Conservation (phyloP, 208 protist genomes). For the Wallacemonas sp. region DNA sequence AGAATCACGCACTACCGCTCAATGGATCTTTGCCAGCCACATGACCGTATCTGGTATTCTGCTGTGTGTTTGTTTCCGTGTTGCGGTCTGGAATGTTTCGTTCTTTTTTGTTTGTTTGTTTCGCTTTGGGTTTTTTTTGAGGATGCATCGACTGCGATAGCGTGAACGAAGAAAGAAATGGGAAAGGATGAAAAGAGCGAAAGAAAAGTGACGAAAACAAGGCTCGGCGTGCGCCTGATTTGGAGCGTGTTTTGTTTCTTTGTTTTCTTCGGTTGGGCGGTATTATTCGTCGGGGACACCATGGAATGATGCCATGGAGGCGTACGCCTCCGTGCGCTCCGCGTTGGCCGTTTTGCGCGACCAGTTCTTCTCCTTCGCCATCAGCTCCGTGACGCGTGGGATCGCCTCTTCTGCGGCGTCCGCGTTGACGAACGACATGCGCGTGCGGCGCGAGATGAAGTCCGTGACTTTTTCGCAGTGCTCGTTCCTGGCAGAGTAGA, state of each 20-base stretch:
- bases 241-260: not conserved
- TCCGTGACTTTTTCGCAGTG: constrained; percentile 90
- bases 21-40: too few species aligned
- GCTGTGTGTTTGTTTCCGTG: too few species aligned
- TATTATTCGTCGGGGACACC: constrained; percentile 17
- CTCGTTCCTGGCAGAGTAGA: constrained; percentile 77
- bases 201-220: constrained; percentile 5
- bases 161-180: too few species aligned
- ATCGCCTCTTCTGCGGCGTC: constrained; percentile 62
- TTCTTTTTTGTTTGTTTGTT: too few species aligned
- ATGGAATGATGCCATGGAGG: constrained; percentile 49
- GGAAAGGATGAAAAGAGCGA: not conserved
- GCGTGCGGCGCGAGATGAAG: constrained; percentile 91
- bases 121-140: too few species aligned
- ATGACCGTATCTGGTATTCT: too few species aligned
- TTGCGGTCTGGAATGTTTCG: too few species aligned
- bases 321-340: constrained; percentile 58
- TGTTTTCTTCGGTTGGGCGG: not conserved
- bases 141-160: too few species aligned
- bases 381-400: constrained; percentile 85
- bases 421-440: constrained; percentile 89
- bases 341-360: constrained; percentile 31
- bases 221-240: not conserved
- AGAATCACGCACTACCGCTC: too few species aligned
- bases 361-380: constrained; percentile 87